Evolutionary conservation across 345 rosid genomes (phyloP), one percentile per base, ranked within the genome.

Genomic region (Eutrema yunnanense): DNA sequence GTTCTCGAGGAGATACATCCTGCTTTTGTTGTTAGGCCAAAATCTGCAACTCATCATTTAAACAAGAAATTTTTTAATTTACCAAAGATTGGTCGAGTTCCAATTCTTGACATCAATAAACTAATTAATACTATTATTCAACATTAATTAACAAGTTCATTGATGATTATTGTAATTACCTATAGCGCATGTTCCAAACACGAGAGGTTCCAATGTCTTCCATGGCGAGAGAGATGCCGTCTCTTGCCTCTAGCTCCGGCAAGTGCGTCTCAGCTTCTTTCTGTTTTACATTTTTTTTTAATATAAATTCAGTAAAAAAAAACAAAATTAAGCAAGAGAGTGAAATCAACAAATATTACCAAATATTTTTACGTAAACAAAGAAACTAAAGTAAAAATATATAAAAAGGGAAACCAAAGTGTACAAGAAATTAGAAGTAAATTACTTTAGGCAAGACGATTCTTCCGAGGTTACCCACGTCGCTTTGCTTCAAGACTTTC

Each of bases 11-110:
- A 95, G 98, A 79, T 95, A 95, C 98, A 95, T 92, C 89, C 98
- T 95, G 86, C 99, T 95, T 80, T 95, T 95, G 78, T 95, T 95
- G 84, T 95, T 95, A 13, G 99, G 99, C 99, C 99, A 95, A 87
- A 92, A 95, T 73, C 99, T 95, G 87, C 76, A 82, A 79, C 82
- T 74, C 89, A 81, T 74, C 89, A 81, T 69, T 62, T 54, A 71
- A 41, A 57, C 69, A 60, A 54, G 51, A 51, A 19, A 0, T 19
- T 19, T 19, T n/a, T 56, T 8, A n/a, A 57, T 33, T 11, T 48
- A 43, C 38, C 49, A 7, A 62, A 62, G n/a, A 57, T 8, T 36
- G 27, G 40, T 44, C 30, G 5, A 36, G 16, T 53, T 53, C 16
- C 8, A 50, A 33, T 6, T 53, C 4, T 63, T 64, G 51, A 60